These are phyloP conservation scores for Micractinium sp. DNA, from an alignment of 139 green algal genomes.

Conservation along the genomic window DNA sequence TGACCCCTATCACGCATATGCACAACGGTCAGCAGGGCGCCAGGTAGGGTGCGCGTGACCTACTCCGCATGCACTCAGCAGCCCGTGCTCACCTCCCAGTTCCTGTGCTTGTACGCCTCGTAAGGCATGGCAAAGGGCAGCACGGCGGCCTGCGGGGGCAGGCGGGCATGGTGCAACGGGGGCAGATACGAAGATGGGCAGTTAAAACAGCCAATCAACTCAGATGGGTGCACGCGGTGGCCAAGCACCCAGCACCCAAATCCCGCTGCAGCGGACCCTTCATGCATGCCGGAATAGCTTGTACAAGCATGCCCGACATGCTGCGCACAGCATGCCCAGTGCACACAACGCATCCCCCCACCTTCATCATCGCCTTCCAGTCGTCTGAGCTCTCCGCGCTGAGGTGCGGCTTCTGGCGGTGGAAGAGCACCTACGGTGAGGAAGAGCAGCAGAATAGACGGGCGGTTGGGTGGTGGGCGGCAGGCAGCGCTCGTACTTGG, in stretches of 20 bases:
- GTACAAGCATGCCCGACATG: not conserved
- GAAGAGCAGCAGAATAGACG: not conserved
- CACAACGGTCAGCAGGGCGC: too few relatives aligned
- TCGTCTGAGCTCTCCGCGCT: conserved; percentile 9
- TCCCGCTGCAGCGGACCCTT: not conserved
- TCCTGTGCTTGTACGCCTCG: conserved; percentile 6
- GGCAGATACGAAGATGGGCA: not conserved
- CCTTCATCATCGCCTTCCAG: conserved; percentile 22
- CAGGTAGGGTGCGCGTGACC: too few relatives aligned
- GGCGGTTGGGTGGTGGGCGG: not conserved
- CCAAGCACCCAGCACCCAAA: not conserved
- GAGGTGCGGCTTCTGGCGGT: conserved; percentile 12
- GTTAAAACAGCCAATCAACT: not conserved
- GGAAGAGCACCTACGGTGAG: not conserved
- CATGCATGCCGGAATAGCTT: not conserved
- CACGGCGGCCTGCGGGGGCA: not conserved
- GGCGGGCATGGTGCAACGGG: not conserved
- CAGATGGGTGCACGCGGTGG: not conserved
- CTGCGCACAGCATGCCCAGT: not conserved
- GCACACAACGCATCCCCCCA: not conserved
- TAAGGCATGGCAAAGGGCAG: conserved; percentile 14
- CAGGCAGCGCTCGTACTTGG: too few relatives aligned
- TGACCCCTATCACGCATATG: too few relatives aligned
- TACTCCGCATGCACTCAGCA: not conserved
- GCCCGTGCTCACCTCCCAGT: conserved; percentile 5